Evolutionary conservation across 192 early-diverging fungal genomes (phyloP).

Genomic region (Umbelopsis ramanniana): DNA sequence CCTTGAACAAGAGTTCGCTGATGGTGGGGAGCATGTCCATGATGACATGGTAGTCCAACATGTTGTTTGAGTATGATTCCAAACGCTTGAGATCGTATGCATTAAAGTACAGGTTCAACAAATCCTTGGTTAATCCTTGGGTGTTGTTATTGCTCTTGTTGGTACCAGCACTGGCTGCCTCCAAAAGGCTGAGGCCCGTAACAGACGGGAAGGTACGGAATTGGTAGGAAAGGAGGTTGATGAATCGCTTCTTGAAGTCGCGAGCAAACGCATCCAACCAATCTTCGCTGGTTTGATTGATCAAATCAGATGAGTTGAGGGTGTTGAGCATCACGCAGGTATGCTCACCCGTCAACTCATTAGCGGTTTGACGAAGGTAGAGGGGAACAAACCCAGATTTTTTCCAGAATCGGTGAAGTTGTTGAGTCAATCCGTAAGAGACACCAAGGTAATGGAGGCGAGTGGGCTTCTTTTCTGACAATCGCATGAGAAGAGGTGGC

Average conservation of each 20-base stretch:
- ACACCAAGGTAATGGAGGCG: conserved; percentile 96
- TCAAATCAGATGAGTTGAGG: conserved; percentile 52
- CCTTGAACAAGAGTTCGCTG: conserved; percentile 79
- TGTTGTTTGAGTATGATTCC: conserved; percentile 93
- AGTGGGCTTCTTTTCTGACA: conserved; percentile 79
- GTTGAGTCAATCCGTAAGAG: conserved; percentile 88
- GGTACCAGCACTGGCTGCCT: conserved; percentile 65
- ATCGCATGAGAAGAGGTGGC: conserved; percentile 89
- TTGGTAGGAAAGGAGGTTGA: conserved; percentile 85
- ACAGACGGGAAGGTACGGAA: conserved; percentile 85
- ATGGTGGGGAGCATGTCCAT: conserved; percentile 88
- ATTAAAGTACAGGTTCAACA: conserved; percentile 55
- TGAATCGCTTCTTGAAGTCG: conserved; percentile 92
- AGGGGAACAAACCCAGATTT: conserved; percentile 87
- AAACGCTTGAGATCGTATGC: conserved; percentile 95
- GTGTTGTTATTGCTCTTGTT: conserved; percentile 36
- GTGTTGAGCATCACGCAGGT: conserved; percentile 96
- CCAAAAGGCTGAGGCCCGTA: conserved; percentile 83
- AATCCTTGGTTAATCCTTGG: conserved; percentile 26
- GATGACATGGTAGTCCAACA: conserved; percentile 98
- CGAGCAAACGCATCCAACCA: conserved; percentile 91
- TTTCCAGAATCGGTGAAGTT: conserved; percentile 97
- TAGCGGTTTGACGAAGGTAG: conserved; percentile 95
- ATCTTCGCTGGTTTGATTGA: conserved; percentile 56
- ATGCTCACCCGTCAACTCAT: conserved; percentile 97